Evolutionary conservation across 148 eudicot genomes (phyloP), one percentile per base, ranked within the genome.

Genomic region (Salicornia ramosissima): DNA sequence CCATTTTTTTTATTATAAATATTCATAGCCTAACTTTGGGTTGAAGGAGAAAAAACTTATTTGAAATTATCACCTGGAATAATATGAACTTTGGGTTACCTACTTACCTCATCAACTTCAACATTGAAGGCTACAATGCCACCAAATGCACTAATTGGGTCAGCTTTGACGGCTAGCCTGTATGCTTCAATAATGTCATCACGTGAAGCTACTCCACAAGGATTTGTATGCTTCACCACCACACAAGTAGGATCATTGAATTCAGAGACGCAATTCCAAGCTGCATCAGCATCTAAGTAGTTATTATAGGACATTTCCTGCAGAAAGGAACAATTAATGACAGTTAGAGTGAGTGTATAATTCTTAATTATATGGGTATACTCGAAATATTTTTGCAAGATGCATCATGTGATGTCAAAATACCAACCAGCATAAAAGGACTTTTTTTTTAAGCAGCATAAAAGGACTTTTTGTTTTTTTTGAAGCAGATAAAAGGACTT

Each of bases 241-340:
- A 95, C 99, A 72, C 99, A 95, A 13, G 99, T 91, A 26, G 99
- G 97, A 62, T 81, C 85, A 58, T 79, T 71, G 80, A 95, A 95
- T 75, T 91, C 99, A 45, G 91, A 85, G 51, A 91, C 99, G 78
- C 99, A 95, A 55, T 91, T 95, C 99, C 97, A 95, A 77, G 99
- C 99, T 65, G 97, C 99, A 82, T 91, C 97, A 70, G 99, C 96
- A 80, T 95, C 99, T 75, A 95, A 81, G 81, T 89, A 95, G 78
- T 91, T 95, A 74, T 95, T 95, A 73, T 95, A 95, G 6, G 99
- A 95, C 99, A 91, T 95, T 69, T 91, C 96, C 99, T 95, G 92
- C 84, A 83, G 62, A 75, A 70, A 36, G 43, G 29, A 63, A 55
- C 51, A 49, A 61, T 26, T 4, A 4, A 36, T 3, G 40, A 13